These are phyloP conservation scores for Pistacia vera DNA, from an alignment of 345 rosid species.

Conservation along the genomic window DNA sequence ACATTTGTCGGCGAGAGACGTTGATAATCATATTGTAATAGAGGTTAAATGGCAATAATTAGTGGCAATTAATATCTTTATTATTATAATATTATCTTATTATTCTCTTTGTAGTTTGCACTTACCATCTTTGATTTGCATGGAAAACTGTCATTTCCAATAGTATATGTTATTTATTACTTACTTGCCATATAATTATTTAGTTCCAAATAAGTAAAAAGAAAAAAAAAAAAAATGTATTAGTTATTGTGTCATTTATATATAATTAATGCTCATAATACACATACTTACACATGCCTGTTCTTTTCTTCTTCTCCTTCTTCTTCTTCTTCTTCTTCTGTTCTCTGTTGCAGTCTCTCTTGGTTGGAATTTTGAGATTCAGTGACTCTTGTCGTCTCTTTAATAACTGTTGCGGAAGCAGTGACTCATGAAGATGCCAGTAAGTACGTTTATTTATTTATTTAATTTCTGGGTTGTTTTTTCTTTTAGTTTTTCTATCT, in stretches of 20 bases:
- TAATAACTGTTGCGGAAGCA: slow-evolving; percentile 31
- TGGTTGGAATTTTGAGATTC: slow-evolving; percentile 12
- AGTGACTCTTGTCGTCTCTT: slow-evolving; percentile 14
- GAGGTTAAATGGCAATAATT: slow-evolving; percentile 20
- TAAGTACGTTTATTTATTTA: slow-evolving; percentile 80
- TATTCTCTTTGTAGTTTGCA: slow-evolving; percentile 12
- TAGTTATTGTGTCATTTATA: slow-evolving; percentile 47
- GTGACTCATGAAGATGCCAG: slow-evolving; percentile 93
- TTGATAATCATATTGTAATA: slow-evolving; percentile 37
- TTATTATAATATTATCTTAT: slow-evolving; percentile 17
- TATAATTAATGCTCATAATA: slow-evolving; percentile 59
- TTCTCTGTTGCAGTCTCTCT: slow-evolving; percentile 13
- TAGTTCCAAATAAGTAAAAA: not conserved
- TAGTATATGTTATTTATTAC: not conserved
- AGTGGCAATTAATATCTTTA: slow-evolving; percentile 26
- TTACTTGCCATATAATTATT: slow-evolving; percentile 21
- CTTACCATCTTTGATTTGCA: slow-evolving; percentile 25
- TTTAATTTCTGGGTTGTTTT: slow-evolving; percentile 23
- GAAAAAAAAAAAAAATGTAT: slow-evolving; percentile 15
- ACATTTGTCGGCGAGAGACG: slow-evolving; percentile 77
- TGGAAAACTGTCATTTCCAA: slow-evolving; percentile 39
- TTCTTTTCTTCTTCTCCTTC: slow-evolving; percentile 33
- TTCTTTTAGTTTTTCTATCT: not conserved
- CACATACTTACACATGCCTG: slow-evolving; percentile 44
- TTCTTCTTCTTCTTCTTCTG: slow-evolving; percentile 23